Evolutionary conservation across 2,329 filamentous ascomycete genomes (phyloP).

Genomic region (Fusarium sp.): DNA sequence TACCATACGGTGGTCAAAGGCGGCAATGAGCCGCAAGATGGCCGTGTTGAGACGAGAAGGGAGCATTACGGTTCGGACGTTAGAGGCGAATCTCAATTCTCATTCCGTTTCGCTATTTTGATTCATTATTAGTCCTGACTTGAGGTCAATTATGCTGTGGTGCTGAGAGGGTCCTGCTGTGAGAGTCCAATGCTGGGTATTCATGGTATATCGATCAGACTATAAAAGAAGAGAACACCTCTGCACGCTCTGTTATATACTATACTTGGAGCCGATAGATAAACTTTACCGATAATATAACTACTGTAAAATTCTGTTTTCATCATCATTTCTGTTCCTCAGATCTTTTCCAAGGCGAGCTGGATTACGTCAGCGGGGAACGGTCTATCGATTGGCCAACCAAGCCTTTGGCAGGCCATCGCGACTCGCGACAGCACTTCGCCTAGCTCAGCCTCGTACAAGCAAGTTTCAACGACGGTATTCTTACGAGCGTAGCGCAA

Average conservation of each 20-base stretch:
- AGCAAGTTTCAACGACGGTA: slow-evolving; percentile 16
- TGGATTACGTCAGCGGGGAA: slow-evolving; percentile 42
- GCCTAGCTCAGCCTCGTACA: slow-evolving; percentile 40
- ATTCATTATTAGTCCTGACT: neutral
- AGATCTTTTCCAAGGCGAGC: neutral
- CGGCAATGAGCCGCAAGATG: slow-evolving; percentile 19
- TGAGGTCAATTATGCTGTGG: neutral
- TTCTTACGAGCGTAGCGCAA: slow-evolving; percentile 16
- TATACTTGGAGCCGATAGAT: neutral
- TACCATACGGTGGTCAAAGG: slow-evolving; percentile 33
- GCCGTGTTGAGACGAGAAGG: slow-evolving; percentile 14
- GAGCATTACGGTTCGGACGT: slow-evolving; percentile 16
- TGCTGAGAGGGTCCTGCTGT: neutral
- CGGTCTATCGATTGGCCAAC: slow-evolving; percentile 38
- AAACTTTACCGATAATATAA: no score
- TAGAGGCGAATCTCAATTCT: slow-evolving; percentile 43
- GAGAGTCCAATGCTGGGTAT: no score
- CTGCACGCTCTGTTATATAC: neutral
- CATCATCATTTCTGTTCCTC: neutral
- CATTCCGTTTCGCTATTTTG: slow-evolving; percentile 18
- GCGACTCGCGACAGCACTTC: slow-evolving; percentile 41
- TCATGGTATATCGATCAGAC: neutral
- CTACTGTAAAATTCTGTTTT: neutral
- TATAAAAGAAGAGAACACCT: neutral
- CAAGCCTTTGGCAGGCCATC: slow-evolving; percentile 21